Evolutionary conservation across 352 stramenopile species (phyloP).

Genomic region (Globisporangium cystogenes): DNA sequence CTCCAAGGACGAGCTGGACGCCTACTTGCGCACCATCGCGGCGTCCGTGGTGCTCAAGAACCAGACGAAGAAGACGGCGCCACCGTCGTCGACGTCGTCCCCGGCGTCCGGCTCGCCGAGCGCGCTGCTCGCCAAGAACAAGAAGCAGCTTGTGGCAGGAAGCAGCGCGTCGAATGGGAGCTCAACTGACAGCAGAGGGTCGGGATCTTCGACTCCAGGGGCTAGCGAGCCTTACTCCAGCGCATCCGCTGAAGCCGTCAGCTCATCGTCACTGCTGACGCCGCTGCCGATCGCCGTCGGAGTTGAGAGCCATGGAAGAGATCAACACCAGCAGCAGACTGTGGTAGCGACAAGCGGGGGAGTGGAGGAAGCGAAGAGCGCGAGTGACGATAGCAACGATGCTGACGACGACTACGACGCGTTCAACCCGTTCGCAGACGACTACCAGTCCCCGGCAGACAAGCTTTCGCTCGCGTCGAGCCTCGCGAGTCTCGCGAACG

Average conservation of each 20-base stretch:
- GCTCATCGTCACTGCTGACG: background rate
- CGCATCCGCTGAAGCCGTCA: no score
- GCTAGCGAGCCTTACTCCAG: no score
- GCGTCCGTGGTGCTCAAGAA: constrained; percentile 64
- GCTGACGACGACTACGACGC: constrained; percentile 42
- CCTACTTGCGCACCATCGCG: constrained; percentile 58
- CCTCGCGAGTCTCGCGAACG: constrained; percentile 20
- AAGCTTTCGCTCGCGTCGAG: constrained; percentile 27
- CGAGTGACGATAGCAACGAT: constrained; percentile 1
- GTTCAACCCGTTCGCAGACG: constrained; percentile 62
- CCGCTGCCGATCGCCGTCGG: background rate
- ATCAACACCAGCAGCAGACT: no score
- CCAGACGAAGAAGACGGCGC: constrained; percentile 10
- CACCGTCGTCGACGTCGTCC: background rate
- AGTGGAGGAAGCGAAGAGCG: background rate
- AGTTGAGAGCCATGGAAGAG: no score
- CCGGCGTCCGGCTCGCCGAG: background rate
- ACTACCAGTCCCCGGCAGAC: constrained; percentile 31
- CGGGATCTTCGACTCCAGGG: background rate
- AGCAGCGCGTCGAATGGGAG: background rate
- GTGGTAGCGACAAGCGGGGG: no score
- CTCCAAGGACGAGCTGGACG: constrained; percentile 51
- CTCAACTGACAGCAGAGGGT: background rate
- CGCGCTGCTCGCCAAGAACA: background rate
- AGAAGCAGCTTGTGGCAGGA: background rate